Evolutionary conservation across 202 grass and related monocot species (phyloP), one percentile per base, ranked within the genome.

Genomic region (Zizania palustris): DNA sequence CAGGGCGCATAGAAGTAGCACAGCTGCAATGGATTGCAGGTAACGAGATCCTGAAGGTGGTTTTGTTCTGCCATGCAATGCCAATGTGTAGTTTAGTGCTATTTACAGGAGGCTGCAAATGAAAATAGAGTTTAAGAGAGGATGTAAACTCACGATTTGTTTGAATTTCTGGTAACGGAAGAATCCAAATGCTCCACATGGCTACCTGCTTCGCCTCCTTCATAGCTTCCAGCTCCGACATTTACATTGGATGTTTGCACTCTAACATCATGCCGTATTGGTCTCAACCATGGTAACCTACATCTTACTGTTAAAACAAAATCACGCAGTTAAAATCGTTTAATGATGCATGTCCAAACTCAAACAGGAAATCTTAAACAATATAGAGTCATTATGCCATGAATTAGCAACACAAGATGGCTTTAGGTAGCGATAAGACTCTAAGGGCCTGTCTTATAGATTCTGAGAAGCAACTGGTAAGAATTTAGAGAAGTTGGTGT

Each of bases 221-320:
- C 87, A 79, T 86, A 98, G 58, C 73, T 83, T 60, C 83, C 91
- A 75, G 91, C 70, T 85, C 89, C 95, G 57, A 92, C 49, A 72
- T 86, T 84, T 21, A 69, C 55, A 63, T 81, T 88, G 21, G 95
- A 95, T 79, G 86, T 67, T 58, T 88, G 89, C 15, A 77, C 91
- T 84, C 80, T 90, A 16, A 88, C 58, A 46, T 62, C 63, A 77
- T 83, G 39, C 19, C 38, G 59, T 62, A 63, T 39, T 2, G 60
- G 67, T 74, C 83, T 92, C 63, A 82, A 83, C 71, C 51, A 80
- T 77, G 86, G 15, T 12, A 76, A 71, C 8, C 81, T 60, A 72
- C 11, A 80, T 72, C 67, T 80, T 57, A 45, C 81, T 88, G 65
- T 44, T 20, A 44, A 44, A 80, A 64, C n/a, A 70, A 76, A 65